These are phyloP conservation scores for Phytophthora brassicae DNA, from an alignment of 352 stramenopile species.

Conservation along the genomic window DNA sequence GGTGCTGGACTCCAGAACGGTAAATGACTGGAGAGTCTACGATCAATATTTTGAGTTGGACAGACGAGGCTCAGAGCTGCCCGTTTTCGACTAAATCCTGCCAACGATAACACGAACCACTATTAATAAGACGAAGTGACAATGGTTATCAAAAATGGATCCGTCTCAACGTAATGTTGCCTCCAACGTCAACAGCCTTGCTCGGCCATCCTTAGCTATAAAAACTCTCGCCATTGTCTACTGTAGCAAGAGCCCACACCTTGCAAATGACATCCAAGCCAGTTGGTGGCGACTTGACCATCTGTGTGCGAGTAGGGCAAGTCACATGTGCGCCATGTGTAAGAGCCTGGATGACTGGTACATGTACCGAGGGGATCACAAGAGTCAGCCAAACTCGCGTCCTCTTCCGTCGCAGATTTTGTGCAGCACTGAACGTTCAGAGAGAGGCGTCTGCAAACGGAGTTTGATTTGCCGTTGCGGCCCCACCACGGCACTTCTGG, in stretches of 20 bases:
- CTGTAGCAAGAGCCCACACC: neutral
- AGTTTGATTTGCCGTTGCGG: conserved; percentile 20
- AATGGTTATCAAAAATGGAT: conserved; percentile 1
- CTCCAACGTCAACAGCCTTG: neutral
- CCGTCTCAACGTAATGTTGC: conserved; percentile 6
- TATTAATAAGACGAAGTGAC: conserved; percentile 6
- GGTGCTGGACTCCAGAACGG: no score
- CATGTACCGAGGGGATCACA: conserved; percentile 19
- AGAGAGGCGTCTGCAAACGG: conserved; percentile 21
- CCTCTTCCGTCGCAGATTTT: conserved; percentile 34
- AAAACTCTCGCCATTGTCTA: conserved; percentile 18
- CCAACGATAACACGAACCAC: conserved; percentile 14
- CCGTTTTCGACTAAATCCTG: conserved; percentile 23
- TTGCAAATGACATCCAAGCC: conserved; percentile 7
- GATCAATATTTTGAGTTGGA: neutral
- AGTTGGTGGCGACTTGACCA: conserved; percentile 29
- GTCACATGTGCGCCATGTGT: conserved; percentile 24
- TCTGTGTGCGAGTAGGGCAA: conserved; percentile 29
- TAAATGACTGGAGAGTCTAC: no score
- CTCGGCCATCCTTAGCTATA: no score
- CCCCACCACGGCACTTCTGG: conserved; percentile 24
- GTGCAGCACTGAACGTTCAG: conserved; percentile 11
- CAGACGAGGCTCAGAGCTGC: conserved; percentile 1
- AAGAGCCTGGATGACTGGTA: conserved; percentile 30
- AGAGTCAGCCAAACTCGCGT: conserved; percentile 22